Evolutionary conservation across 805 yeast species (phyloP), one percentile per base, ranked within the genome.

Genomic region (Phaffomyces antillensis): DNA sequence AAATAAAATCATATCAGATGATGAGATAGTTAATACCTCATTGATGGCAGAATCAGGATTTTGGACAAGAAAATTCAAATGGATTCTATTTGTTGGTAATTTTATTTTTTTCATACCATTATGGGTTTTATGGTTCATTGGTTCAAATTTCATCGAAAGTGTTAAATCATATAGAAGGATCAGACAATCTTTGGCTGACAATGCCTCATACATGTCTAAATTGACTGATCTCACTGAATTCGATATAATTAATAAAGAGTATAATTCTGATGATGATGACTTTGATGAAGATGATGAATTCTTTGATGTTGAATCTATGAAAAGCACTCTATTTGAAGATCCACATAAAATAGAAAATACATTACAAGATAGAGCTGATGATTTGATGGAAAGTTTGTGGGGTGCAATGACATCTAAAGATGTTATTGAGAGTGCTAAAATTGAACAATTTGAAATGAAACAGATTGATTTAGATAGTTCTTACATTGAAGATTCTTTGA

Each of bases 301-400:
- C 15, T 40, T 26, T 26, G 54, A 52, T 16, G 48, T 28, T 16
- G 25, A 16, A 6, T 55, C 59, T 17, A 40, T 52, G 8, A 43
- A 40, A n/a, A 47, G 49, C 12, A 33, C 39, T 15, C 6, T 50
- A 4, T 51, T 53, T 17, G 51, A 62, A 30, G 66, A 62, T 34
- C 58, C 53, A 15, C 54, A 51, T 20, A 54, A 52, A 12, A 52
- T 71, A 23, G 75, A 71, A 46, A 66, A 64, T 34, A 68, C 72
- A 16, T 62, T 82, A 20, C 74, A 73, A 28, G 86, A 80, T 50
- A 79, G 76, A 46, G 77, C 83, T 15, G 89, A 83, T 48, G 72
- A 65, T 24, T 72, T 83, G 44, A 74, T 85, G 51, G 88, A 83
- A 49, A 75, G 83, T 16, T 72, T 79, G 15, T 79, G 75, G 57